Conservation (phyloP, 345 rosid species). For the Trapa bicornis region DNA sequence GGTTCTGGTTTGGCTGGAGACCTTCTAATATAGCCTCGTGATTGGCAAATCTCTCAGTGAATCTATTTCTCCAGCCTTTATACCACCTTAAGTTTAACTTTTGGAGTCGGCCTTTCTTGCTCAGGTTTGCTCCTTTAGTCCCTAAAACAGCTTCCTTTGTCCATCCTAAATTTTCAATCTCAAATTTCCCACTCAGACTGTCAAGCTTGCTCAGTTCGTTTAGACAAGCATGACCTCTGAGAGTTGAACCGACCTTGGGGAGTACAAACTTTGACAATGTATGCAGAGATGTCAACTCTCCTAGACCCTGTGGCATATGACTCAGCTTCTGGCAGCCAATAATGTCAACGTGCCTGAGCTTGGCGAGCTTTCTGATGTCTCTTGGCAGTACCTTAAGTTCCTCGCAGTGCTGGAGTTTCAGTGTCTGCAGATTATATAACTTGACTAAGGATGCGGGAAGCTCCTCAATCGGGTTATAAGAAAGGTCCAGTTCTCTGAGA, state of each 20-base stretch:
- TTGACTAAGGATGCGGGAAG: slow-evolving; percentile 10
- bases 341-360: slow-evolving; percentile 6
- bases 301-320: slow-evolving; percentile 5
- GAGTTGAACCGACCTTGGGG: background rate
- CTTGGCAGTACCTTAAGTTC: slow-evolving; percentile 12
- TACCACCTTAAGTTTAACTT: background rate
- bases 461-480: background rate
- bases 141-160: background rate
- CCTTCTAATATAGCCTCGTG: background rate
- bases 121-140: background rate
- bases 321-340: background rate
- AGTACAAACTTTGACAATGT: slow-evolving; percentile 2
- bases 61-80: background rate
- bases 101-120: background rate
- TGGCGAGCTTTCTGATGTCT: slow-evolving; percentile 6
- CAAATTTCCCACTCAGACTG: slow-evolving; percentile 2
- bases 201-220: slow-evolving; percentile 4
- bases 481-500: slow-evolving; percentile 14
- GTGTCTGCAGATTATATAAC: slow-evolving; percentile 10
- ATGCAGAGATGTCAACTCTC: slow-evolving; percentile 4
- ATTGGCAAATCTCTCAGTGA: background rate
- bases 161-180: slow-evolving; percentile 5
- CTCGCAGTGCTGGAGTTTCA: slow-evolving; percentile 6
- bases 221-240: background rate
- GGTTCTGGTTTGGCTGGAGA: slow-evolving; percentile 10